Evolutionary conservation across 495 filamentous ascomycete genomes (phyloP).

Genomic region (Penicillium pulvis): DNA sequence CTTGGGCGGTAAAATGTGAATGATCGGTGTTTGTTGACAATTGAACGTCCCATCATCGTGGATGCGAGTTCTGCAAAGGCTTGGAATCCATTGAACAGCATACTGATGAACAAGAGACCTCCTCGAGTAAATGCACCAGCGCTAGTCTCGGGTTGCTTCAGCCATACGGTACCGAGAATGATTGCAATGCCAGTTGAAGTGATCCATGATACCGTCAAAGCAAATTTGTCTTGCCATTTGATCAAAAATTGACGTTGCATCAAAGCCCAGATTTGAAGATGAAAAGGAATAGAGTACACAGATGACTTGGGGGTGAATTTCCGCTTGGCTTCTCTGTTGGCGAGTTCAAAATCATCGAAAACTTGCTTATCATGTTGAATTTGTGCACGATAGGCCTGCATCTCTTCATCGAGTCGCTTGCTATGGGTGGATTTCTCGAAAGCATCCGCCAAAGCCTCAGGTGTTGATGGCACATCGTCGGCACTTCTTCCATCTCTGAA

Average conservation of each 20-base stretch:
- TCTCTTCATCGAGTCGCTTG: conserved; percentile 60
- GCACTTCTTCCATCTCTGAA: conserved; percentile 65
- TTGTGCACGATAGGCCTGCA: conserved; percentile 62
- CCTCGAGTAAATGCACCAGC: conserved; percentile 76
- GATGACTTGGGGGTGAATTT: conserved; percentile 65
- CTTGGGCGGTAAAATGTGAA: conserved; percentile 80
- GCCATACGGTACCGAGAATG: conserved; percentile 76
- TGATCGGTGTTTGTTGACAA: conserved; percentile 77
- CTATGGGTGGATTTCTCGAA: conserved; percentile 66
- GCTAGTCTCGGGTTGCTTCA: conserved; percentile 65
- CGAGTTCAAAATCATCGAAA: conserved; percentile 75
- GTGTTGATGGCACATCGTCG: conserved; percentile 65
- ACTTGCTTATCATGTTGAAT: conserved; percentile 63
- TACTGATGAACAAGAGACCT: conserved; percentile 72
- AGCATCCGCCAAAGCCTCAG: conserved; percentile 64
- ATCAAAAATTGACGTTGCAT: conserved; percentile 82
- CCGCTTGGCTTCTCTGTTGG: conserved; percentile 75
- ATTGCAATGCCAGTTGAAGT: conserved; percentile 76
- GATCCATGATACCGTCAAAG: conserved; percentile 72
- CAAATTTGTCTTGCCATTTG: conserved; percentile 83
- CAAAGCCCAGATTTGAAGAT: conserved; percentile 77
- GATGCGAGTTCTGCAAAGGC: conserved; percentile 71
- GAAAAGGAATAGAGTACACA: conserved; percentile 79
- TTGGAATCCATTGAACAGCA: conserved; percentile 80
- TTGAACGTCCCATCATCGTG: conserved; percentile 72